phyloP scores from a whole-genome alignment of 257 asterid genomes.

The Ajuga chamaepitys region DNA sequence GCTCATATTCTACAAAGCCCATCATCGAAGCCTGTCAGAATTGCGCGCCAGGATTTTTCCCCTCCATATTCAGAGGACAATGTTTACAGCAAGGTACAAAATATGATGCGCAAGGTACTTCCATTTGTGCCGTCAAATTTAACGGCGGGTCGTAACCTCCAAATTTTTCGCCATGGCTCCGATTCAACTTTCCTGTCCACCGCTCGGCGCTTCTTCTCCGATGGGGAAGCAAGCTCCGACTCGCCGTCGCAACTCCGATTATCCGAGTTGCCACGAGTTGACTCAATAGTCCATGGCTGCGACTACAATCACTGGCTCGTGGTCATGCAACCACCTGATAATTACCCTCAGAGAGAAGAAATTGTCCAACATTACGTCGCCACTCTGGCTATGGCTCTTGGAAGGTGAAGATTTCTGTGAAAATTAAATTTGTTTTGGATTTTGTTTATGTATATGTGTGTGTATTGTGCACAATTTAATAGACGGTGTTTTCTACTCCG shows the following conservation, averaged over 20 bases:
- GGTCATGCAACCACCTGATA: conserved; percentile 35
- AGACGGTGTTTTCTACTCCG: background rate
- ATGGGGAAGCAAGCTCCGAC: background rate
- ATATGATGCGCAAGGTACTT: conserved; percentile 19
- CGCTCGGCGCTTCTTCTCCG: conserved; percentile 13
- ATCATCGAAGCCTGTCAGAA: background rate
- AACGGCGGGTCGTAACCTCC: conserved; percentile 9
- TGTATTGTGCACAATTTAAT: background rate
- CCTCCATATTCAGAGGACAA: background rate
- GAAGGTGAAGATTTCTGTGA: conserved; percentile 14
- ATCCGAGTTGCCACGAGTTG: conserved; percentile 26
- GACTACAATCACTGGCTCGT: conserved; percentile 44
- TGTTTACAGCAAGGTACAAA: background rate
- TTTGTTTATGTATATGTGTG: no score
- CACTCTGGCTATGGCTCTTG: conserved; percentile 31
- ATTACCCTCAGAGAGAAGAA: conserved; percentile 31
- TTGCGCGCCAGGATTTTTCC: no score
- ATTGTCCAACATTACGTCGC: conserved; percentile 20
- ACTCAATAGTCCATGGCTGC: conserved; percentile 29
- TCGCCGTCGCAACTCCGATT: conserved; percentile 9
- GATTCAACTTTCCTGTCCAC: background rate
- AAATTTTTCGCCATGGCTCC: conserved; percentile 11
- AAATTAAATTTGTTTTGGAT: background rate
- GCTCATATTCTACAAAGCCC: background rate
- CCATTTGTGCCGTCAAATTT: background rate